Evolutionary conservation across 169 alveolate species (phyloP).

Genomic region (Plasmodium vivax): DNA sequence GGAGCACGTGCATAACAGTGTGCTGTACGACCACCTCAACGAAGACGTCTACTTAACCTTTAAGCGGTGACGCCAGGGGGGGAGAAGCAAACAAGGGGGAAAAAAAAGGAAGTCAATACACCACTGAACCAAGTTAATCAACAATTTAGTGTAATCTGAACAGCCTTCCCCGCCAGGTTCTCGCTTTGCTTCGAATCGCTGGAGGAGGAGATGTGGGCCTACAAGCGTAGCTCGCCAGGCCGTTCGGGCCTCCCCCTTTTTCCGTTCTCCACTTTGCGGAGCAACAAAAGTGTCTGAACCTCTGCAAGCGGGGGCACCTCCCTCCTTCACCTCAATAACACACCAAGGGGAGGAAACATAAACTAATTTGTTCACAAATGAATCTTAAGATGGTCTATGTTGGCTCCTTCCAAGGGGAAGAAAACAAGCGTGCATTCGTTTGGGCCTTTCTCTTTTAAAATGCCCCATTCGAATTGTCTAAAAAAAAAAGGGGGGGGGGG

Average conservation of each 20-base stretch:
- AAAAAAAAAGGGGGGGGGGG: neutral
- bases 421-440: neutral
- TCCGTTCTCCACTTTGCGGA: neutral
- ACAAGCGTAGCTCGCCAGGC: neutral
- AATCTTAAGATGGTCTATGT: neutral
- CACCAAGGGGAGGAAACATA: neutral
- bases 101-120: too few species aligned
- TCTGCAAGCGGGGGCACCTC: neutral
- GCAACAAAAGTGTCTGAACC: neutral
- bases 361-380: neutral
- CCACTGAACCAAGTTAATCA: neutral
- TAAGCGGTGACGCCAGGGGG: neutral
- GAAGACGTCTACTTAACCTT: slow-evolving; percentile 67
- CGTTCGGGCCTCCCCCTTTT: neutral
- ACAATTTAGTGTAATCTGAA: neutral
- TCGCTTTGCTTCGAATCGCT: neutral
- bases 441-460: neutral
- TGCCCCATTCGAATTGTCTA: neutral
- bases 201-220: neutral
- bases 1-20: slow-evolving; percentile 35
- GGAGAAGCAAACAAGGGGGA: neutral
- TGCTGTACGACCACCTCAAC: slow-evolving; percentile 36
- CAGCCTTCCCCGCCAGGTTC: neutral
- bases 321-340: neutral
- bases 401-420: neutral